Evolutionary conservation across 176 grass and related monocot genomes (phyloP).

Genomic region (Cymbopogon citratus): DNA sequence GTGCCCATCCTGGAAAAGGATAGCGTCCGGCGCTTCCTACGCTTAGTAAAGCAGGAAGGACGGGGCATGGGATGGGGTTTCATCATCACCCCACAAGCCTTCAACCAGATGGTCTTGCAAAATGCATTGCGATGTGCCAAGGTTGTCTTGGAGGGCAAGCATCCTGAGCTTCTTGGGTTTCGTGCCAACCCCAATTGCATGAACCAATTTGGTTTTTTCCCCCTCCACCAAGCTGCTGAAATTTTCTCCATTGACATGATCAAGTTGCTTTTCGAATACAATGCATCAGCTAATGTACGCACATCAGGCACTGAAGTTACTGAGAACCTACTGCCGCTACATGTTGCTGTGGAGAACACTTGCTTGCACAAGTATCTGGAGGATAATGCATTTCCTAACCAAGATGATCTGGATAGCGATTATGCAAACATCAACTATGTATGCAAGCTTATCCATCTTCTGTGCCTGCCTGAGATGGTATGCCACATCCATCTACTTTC

Average conservation of each 20-base stretch:
- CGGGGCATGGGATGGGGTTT: not conserved
- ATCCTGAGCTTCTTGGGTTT: not conserved
- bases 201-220: not conserved
- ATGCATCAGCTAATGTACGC: not conserved
- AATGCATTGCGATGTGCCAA: not conserved
- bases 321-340: not conserved
- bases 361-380: not conserved
- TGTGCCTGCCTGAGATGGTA: not conserved
- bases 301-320: not conserved
- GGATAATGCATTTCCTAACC: not conserved
- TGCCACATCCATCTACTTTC: not conserved
- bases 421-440: not conserved
- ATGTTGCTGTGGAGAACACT: conserved; percentile 4
- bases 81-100: not conserved
- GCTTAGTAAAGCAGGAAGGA: not conserved
- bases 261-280: not conserved
- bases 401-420: not conserved
- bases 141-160: not conserved
- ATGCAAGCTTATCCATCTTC: not conserved
- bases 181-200: not conserved
- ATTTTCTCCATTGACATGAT: not conserved
- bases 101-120: not conserved
- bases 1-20: not conserved
- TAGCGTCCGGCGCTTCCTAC: not conserved
- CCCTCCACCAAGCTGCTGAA: not conserved